Evolutionary conservation across 2,329 filamentous ascomycete genomes (phyloP).

Genomic region (Diaporthe batatas): DNA sequence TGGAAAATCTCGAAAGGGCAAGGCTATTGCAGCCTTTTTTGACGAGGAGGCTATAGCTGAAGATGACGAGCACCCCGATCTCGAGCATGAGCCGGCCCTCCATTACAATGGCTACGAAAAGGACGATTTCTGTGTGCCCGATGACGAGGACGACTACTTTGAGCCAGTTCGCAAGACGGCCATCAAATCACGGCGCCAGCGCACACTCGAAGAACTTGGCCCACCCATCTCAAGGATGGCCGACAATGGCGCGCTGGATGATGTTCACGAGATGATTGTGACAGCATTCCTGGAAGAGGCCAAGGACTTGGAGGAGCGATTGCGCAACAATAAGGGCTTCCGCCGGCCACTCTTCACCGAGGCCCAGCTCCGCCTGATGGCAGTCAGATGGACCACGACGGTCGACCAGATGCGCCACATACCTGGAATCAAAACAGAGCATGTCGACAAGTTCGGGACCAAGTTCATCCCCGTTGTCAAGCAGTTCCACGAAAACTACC

Average conservation of each 20-base stretch:
- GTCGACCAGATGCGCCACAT: slow-evolving; percentile 74
- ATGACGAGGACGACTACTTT: slow-evolving; percentile 60
- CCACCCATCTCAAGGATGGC: slow-evolving; percentile 71
- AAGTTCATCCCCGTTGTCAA: slow-evolving; percentile 72
- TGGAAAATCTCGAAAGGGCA: slow-evolving; percentile 53
- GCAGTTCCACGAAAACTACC: slow-evolving; percentile 60
- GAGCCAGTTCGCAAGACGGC: slow-evolving; percentile 55
- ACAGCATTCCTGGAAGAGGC: slow-evolving; percentile 75
- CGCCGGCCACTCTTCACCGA: slow-evolving; percentile 76
- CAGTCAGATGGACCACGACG: slow-evolving; percentile 74
- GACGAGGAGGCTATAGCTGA: slow-evolving; percentile 47
- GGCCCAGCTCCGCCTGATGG: slow-evolving; percentile 79
- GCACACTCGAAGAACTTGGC: slow-evolving; percentile 58
- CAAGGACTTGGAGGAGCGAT: slow-evolving; percentile 68
- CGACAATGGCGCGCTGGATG: slow-evolving; percentile 61
- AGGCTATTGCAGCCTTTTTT: slow-evolving; percentile 44
- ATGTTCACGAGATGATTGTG: slow-evolving; percentile 74
- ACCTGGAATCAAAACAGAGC: slow-evolving; percentile 71
- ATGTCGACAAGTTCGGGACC: slow-evolving; percentile 72
- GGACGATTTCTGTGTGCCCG: slow-evolving; percentile 56
- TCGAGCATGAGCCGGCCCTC: slow-evolving; percentile 51
- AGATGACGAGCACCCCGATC: slow-evolving; percentile 54
- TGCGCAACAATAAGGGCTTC: slow-evolving; percentile 71
- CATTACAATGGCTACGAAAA: slow-evolving; percentile 60
- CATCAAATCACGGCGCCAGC: slow-evolving; percentile 52